phyloP scores from a whole-genome alignment of 495 filamentous ascomycete genomes.

The Copromyces sp. region DNA sequence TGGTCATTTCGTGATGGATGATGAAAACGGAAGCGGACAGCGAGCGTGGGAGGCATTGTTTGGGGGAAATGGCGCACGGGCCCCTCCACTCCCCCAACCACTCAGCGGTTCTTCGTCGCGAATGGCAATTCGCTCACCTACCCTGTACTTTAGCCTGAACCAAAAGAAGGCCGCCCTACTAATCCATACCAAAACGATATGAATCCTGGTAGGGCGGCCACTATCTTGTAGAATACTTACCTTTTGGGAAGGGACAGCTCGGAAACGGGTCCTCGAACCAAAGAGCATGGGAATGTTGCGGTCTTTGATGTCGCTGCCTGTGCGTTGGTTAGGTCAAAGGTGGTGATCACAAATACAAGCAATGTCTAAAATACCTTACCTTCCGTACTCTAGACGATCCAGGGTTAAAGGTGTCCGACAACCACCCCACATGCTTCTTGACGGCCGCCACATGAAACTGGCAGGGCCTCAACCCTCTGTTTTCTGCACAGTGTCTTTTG shows the following conservation, averaged over 20 bases:
- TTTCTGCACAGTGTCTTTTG: background rate
- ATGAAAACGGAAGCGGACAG: background rate
- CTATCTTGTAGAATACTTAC: too few relatives aligned
- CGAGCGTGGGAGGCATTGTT: background rate
- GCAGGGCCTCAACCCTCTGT: background rate
- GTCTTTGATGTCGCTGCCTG: background rate
- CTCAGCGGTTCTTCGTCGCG: background rate
- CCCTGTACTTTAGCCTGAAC: background rate
- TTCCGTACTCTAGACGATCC: background rate
- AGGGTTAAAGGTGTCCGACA: too few relatives aligned
- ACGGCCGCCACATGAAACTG: background rate
- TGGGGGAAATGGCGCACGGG: background rate
- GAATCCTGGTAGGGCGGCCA: background rate
- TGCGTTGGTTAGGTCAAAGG: background rate
- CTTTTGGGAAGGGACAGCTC: too few relatives aligned
- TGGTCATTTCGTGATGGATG: background rate
- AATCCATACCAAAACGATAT: background rate
- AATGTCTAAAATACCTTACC: background rate
- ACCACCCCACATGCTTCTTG: background rate
- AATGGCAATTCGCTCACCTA: background rate
- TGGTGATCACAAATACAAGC: background rate
- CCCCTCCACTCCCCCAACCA: background rate
- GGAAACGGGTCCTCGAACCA: too few relatives aligned
- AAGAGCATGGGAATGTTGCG: background rate
- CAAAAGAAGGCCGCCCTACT: background rate